phyloP scores from a whole-genome alignment of 1,139 yeast genomes.

The Diutina ranongensis region DNA sequence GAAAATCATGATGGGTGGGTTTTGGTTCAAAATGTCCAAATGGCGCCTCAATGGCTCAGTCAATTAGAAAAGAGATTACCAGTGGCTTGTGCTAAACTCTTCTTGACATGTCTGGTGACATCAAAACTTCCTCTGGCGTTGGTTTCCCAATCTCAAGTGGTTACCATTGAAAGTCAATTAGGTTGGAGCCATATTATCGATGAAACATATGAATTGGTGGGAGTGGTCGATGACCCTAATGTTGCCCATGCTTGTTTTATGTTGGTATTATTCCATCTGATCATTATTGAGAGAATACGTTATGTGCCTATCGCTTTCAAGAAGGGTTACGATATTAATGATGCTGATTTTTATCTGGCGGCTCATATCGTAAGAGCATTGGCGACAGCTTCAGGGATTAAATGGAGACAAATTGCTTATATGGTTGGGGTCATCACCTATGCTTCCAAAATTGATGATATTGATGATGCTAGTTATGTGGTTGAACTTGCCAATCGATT shows the following conservation, averaged over 20 bases:
- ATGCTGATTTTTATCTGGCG: constrained; percentile 1
- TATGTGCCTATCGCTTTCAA: background rate
- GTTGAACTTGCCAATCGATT: background rate
- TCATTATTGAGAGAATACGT: background rate
- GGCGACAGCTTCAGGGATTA: background rate
- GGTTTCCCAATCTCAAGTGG: background rate
- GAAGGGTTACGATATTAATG: background rate
- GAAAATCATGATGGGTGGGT: background rate
- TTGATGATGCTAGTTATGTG: background rate
- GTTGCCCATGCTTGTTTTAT: background rate
- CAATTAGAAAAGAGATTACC: background rate
- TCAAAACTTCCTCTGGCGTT: background rate
- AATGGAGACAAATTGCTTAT: background rate
- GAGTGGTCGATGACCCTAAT: background rate
- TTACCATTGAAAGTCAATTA: background rate
- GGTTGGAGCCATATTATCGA: background rate
- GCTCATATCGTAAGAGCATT: background rate
- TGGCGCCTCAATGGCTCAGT: background rate
- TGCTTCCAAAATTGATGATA: background rate
- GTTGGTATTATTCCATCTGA: constrained; percentile 1
- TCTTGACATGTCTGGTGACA: background rate
- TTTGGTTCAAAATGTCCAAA: background rate
- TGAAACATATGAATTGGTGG: background rate
- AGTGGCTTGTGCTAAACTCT: background rate
- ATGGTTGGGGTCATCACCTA: constrained; percentile 2